Conservation (phyloP, 2,329 filamentous ascomycete species). For the Colletotrichum ledebouriae region DNA sequence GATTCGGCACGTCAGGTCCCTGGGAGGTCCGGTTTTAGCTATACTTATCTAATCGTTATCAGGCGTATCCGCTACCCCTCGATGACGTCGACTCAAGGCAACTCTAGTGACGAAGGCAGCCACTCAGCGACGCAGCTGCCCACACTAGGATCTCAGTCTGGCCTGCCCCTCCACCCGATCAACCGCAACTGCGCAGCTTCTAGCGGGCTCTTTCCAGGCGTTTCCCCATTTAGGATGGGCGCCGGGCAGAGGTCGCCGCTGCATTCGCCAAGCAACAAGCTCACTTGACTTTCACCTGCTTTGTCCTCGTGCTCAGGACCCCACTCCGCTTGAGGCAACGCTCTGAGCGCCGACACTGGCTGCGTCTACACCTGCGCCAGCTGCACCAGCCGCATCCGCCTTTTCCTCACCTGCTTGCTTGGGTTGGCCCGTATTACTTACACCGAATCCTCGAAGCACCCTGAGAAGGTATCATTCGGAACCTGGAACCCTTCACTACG, state of each 20-base stretch:
- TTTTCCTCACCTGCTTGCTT: neutral
- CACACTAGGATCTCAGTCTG: conserved; percentile 28
- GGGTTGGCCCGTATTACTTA: neutral
- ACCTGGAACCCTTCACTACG: conserved; percentile 13
- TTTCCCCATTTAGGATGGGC: too few species aligned
- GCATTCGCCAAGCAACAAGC: conserved; percentile 25
- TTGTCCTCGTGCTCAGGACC: conserved; percentile 42
- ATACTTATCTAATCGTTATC: conserved; percentile 34
- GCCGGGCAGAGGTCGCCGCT: neutral
- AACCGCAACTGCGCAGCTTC: neutral
- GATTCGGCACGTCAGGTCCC: conserved; percentile 5
- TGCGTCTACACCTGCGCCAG: conserved; percentile 16
- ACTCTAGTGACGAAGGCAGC: neutral
- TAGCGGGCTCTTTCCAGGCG: neutral
- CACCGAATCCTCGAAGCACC: neutral
- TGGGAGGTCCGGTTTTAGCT: conserved; percentile 37
- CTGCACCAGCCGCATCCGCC: conserved; percentile 12
- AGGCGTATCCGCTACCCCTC: conserved; percentile 20
- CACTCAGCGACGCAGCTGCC: neutral
- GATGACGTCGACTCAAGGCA: conserved; percentile 15
- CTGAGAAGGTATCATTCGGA: conserved; percentile 8
- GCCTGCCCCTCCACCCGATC: conserved; percentile 27
- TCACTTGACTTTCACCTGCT: conserved; percentile 38
- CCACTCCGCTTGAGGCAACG: conserved; percentile 4
- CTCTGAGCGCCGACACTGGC: conserved; percentile 32